Evolutionary conservation across 2,329 filamentous ascomycete genomes (phyloP).

Genomic region (Xylariaceae sp.): DNA sequence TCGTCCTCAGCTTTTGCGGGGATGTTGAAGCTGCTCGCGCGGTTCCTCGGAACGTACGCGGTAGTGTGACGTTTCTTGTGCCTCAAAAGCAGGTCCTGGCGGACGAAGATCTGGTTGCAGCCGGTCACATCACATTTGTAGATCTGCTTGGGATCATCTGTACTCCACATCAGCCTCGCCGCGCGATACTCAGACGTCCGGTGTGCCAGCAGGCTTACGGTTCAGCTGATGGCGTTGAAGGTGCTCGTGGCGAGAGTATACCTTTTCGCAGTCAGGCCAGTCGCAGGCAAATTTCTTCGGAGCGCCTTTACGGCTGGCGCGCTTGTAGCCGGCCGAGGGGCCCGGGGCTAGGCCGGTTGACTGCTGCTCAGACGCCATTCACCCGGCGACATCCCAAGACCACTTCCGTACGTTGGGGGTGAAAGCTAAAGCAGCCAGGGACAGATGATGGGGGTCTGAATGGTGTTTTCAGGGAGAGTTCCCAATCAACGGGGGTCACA

Average conservation of each 20-base stretch:
- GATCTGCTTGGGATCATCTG: constrained; percentile 76
- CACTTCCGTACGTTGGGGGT: constrained; percentile 19
- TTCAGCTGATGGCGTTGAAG: constrained; percentile 79
- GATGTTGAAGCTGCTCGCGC: constrained; percentile 46
- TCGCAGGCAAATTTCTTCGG: constrained; percentile 58
- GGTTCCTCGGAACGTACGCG: constrained; percentile 48
- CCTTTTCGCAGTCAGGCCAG: constrained; percentile 69
- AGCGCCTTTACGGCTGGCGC: constrained; percentile 49
- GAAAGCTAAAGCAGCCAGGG: constrained; percentile 16
- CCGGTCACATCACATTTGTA: constrained; percentile 71
- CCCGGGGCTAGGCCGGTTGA: constrained; percentile 27
- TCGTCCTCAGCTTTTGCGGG: constrained; percentile 27
- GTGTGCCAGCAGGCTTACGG: constrained; percentile 50
- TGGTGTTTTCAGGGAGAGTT: constrained; percentile 21
- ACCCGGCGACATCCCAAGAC: constrained; percentile 26
- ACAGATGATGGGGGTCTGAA: constrained; percentile 29
- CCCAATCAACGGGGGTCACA: constrained; percentile 9
- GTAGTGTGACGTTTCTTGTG: constrained; percentile 63
- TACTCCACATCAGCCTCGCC: constrained; percentile 20
- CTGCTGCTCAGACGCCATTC: constrained; percentile 37
- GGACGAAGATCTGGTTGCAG: constrained; percentile 73
- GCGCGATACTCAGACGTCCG: constrained; percentile 8
- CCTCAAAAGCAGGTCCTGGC: constrained; percentile 68
- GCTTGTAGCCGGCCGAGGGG: constrained; percentile 39
- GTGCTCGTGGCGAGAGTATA: constrained; percentile 77